These are phyloP conservation scores for Voacanga thouarsii DNA, from an alignment of 257 asterid genomes.

Conservation along the genomic window DNA sequence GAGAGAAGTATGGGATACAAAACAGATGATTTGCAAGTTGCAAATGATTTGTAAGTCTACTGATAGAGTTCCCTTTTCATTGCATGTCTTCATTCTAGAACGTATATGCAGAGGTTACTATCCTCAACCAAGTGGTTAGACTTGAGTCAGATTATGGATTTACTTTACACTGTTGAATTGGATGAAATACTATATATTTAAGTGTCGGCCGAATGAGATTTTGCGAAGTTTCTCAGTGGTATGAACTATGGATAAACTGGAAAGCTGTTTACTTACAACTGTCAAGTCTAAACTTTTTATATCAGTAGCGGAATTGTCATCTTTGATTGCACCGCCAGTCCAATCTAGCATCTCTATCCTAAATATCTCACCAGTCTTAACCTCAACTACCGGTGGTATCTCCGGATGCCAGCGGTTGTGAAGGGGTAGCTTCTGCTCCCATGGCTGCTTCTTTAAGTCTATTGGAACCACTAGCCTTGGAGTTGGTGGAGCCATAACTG, in stretches of 20 bases:
- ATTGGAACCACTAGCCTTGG: conserved; percentile 44
- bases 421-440: conserved; percentile 37
- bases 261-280: conserved; percentile 36
- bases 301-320: conserved; percentile 50
- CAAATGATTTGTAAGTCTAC: neutral
- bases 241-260: neutral
- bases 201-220: neutral
- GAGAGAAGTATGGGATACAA: neutral
- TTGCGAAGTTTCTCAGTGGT: neutral
- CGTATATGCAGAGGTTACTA: neutral
- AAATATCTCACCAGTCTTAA: conserved; percentile 39
- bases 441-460: conserved; percentile 41
- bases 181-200: neutral
- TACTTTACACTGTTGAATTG: neutral
- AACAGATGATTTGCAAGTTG: neutral
- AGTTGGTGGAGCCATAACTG: conserved; percentile 64
- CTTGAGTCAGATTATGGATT: neutral
- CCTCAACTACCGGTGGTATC: conserved; percentile 39
- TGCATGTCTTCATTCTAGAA: neutral
- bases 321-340: conserved; percentile 53
- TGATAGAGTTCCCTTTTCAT: neutral
- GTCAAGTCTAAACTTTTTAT: conserved; percentile 47
- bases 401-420: conserved; percentile 55
- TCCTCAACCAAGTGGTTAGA: neutral
- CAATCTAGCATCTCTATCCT: conserved; percentile 52